These are phyloP conservation scores for Hypoxylon sp. DNA, from an alignment of 2,329 filamentous ascomycete genomes.

Conservation along the genomic window DNA sequence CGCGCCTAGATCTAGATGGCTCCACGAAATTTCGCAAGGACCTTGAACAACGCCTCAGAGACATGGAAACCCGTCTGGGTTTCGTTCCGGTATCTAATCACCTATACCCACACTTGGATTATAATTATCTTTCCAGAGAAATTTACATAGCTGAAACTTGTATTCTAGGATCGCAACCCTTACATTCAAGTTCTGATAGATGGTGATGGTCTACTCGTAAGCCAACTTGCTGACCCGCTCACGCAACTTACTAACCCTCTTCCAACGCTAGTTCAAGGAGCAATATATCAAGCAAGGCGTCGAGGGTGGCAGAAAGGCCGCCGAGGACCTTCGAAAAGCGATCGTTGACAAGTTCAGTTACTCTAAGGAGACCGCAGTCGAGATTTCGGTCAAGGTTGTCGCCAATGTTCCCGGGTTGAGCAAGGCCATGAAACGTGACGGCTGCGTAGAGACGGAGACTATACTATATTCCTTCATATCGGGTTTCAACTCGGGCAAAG, in stretches of 20 bases:
- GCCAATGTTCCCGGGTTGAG: constrained; percentile 68
- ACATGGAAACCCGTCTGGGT: constrained; percentile 57
- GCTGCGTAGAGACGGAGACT: constrained; percentile 60
- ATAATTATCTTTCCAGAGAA: constrained; percentile 18
- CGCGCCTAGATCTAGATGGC: constrained; percentile 66
- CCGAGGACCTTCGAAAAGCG: constrained; percentile 64
- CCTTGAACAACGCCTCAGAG: constrained; percentile 63
- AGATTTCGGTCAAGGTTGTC: constrained; percentile 70
- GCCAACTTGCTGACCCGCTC: constrained; percentile 41
- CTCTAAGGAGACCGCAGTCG: constrained; percentile 59
- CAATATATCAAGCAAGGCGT: constrained; percentile 67
- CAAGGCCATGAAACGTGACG: constrained; percentile 65
- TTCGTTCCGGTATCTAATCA: constrained; percentile 57
- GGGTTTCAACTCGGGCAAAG: constrained; percentile 72
- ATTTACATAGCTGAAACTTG: constrained; percentile 41
- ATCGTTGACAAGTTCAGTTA: constrained; percentile 64
- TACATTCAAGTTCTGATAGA: constrained; percentile 75
- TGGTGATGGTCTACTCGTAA: constrained; percentile 73
- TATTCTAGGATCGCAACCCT: constrained; percentile 65
- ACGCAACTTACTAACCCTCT: constrained; percentile 26
- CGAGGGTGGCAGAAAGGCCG: constrained; percentile 69
- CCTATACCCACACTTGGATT: constrained; percentile 20
- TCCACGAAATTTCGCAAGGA: constrained; percentile 65
- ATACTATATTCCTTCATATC: constrained; percentile 69
- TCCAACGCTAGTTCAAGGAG: constrained; percentile 67